phyloP scores from a whole-genome alignment of 495 filamentous ascomycete species.

The Aeminium ludgeri region DNA sequence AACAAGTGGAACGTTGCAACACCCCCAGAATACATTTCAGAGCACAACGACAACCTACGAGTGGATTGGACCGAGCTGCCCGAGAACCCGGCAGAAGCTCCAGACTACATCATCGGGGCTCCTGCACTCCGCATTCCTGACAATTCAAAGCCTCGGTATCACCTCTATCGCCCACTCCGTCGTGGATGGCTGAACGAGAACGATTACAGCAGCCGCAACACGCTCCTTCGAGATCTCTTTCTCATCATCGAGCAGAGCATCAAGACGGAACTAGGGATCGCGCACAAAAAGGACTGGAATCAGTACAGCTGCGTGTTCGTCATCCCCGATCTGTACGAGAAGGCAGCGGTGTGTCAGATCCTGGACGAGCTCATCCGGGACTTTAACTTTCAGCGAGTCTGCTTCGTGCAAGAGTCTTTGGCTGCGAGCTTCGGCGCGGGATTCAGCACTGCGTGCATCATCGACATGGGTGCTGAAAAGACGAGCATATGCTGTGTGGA shows the following conservation, averaged over 20 bases:
- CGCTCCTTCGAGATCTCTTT: constrained; percentile 71
- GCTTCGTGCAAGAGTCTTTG: constrained; percentile 89
- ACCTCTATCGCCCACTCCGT: constrained; percentile 77
- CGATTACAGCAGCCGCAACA: constrained; percentile 61
- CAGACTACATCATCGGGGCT: constrained; percentile 63
- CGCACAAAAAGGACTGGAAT: constrained; percentile 59
- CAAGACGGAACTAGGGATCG: constrained; percentile 61
- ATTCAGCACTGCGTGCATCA: constrained; percentile 79
- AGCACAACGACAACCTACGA: constrained; percentile 83
- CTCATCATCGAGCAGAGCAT: constrained; percentile 74
- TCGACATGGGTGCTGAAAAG: constrained; percentile 94
- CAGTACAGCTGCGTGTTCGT: constrained; percentile 90
- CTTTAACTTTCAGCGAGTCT: constrained; percentile 71
- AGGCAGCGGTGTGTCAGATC: constrained; percentile 66
- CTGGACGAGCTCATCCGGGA: constrained; percentile 74
- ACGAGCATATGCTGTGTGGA: constrained; percentile 96
- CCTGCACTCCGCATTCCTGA: constrained; percentile 75
- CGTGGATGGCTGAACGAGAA: constrained; percentile 78
- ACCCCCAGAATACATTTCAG: constrained; percentile 65
- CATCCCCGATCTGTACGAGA: constrained; percentile 92
- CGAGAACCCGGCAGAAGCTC: constrained; percentile 35
- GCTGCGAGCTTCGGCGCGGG: constrained; percentile 93
- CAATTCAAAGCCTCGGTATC: constrained; percentile 74
- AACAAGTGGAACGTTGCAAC: constrained; percentile 78
- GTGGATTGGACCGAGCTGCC: constrained; percentile 91